A percentile compares a stretch with the other conserved stretches of the same genome.
Conservation (phyloP, 805 yeast species). For the Tetrapisispora nanseiensis region DNA sequence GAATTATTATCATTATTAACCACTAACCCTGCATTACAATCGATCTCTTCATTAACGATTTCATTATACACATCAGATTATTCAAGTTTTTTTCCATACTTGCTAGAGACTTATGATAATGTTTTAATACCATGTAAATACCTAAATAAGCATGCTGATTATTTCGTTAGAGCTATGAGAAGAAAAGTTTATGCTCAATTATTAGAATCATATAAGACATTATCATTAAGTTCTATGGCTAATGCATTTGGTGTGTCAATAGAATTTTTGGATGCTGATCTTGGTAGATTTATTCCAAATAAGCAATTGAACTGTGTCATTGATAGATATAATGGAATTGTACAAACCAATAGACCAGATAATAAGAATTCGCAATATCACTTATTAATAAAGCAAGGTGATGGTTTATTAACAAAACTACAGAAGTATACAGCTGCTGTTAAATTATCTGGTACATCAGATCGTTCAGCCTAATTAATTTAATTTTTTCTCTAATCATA, state of each 20-base stretch:
- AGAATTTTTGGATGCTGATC: constrained; percentile 77
- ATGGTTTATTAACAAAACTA: constrained; percentile 79
- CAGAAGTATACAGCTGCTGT: constrained; percentile 98
- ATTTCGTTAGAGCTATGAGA: constrained; percentile 84
- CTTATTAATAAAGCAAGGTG: constrained; percentile 81
- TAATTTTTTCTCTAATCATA: background rate
- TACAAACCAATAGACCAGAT: constrained; percentile 93
- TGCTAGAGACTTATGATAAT: constrained; percentile 68
- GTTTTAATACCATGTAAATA: constrained; percentile 58
- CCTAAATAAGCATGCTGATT: constrained; percentile 68
- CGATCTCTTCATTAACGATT: constrained; percentile 74
- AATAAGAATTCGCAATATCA: constrained; percentile 93
- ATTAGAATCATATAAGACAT: constrained; percentile 85
- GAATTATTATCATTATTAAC: constrained; percentile 78
- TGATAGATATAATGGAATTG: constrained; percentile 89
- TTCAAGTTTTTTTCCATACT: constrained; percentile 61
- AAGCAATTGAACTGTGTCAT: constrained; percentile 91
- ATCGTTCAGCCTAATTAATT: background rate
- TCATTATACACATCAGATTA: constrained; percentile 86
- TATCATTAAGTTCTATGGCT: constrained; percentile 89
- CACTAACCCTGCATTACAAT: constrained; percentile 60
- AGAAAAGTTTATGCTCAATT: constrained; percentile 91
- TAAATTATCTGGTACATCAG: constrained; percentile 60
- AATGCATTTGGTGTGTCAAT: constrained; percentile 82
- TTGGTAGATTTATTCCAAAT: constrained; percentile 84